These are phyloP conservation scores for Saturnispora ahearnii DNA, from an alignment of 805 yeast species.

Conservation along the genomic window DNA sequence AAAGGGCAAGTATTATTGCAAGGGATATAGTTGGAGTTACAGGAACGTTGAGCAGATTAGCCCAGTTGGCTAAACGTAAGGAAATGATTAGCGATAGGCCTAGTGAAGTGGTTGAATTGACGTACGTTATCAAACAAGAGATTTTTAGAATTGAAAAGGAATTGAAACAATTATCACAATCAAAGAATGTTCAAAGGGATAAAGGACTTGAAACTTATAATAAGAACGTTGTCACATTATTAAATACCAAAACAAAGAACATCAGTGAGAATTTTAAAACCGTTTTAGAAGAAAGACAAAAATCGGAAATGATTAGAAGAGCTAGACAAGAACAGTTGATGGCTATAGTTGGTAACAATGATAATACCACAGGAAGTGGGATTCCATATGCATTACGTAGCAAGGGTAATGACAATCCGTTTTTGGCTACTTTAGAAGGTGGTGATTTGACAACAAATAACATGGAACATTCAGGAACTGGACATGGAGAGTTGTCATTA, in stretches of 20 bases:
- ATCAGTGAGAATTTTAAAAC: slow-evolving; percentile 85
- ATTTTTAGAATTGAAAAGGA: slow-evolving; percentile 71
- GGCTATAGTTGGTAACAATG: slow-evolving; percentile 27
- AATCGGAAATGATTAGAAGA: slow-evolving; percentile 70
- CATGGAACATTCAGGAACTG: slow-evolving; percentile 42
- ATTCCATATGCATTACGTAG: slow-evolving; percentile 24
- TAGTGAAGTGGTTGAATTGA: slow-evolving; percentile 84
- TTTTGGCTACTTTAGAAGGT: slow-evolving; percentile 20
- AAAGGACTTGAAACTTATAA: slow-evolving; percentile 67
- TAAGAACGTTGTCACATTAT: slow-evolving; percentile 75
- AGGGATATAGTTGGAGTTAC: slow-evolving; percentile 84
- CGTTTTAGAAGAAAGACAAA: slow-evolving; percentile 83
- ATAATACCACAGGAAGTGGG: neutral
- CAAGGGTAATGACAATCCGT: slow-evolving; percentile 30
- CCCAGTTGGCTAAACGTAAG: slow-evolving; percentile 74
- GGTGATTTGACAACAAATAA: slow-evolving; percentile 13
- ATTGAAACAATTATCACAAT: slow-evolving; percentile 47
- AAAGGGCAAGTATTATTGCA: slow-evolving; percentile 73
- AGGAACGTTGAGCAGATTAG: slow-evolving; percentile 67
- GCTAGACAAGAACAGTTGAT: slow-evolving; percentile 79
- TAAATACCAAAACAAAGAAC: slow-evolving; percentile 85
- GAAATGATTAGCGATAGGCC: slow-evolving; percentile 93
- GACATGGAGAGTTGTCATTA: slow-evolving; percentile 32
- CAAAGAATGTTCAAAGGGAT: neutral
- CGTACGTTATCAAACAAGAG: slow-evolving; percentile 81